These are phyloP conservation scores for Penicillium brasilianum DNA, from an alignment of 2,329 filamentous ascomycete species.

Conservation along the genomic window DNA sequence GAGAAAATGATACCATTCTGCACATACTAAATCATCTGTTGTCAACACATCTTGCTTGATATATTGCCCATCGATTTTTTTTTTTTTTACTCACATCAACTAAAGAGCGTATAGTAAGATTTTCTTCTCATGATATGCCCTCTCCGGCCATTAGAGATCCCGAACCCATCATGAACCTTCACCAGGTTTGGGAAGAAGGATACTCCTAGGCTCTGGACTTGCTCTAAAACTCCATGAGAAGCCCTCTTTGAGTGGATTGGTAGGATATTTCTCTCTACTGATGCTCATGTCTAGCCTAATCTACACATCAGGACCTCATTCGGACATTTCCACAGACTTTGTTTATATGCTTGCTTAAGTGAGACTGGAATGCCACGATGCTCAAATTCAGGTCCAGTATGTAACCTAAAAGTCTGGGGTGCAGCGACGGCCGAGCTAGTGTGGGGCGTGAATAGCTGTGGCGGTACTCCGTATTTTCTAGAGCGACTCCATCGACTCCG, in stretches of 20 bases:
- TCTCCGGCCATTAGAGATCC: no score
- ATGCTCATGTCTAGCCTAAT: neutral
- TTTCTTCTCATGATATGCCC: no score
- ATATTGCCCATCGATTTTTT: no score
- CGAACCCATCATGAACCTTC: no score
- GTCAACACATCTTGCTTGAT: no score
- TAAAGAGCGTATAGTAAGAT: no score
- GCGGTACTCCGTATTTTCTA: neutral
- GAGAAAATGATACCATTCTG: slow-evolving; percentile 27
- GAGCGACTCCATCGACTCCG: neutral
- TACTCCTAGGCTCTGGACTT: no score
- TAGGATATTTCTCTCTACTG: neutral
- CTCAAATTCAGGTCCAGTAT: neutral
- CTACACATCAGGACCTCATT: neutral
- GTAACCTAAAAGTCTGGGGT: neutral
- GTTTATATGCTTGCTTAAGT: neutral
- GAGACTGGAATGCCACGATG: neutral
- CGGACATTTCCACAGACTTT: neutral
- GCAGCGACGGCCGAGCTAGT: neutral
- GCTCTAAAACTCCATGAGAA: no score
- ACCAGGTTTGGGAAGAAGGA: no score
- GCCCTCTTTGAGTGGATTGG: neutral
- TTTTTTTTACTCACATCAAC: no score
- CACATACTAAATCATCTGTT: slow-evolving; percentile 2
- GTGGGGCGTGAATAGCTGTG: neutral